phyloP scores from a whole-genome alignment of 2,329 filamentous ascomycete genomes.

The Pleoardoris graminearum region DNA sequence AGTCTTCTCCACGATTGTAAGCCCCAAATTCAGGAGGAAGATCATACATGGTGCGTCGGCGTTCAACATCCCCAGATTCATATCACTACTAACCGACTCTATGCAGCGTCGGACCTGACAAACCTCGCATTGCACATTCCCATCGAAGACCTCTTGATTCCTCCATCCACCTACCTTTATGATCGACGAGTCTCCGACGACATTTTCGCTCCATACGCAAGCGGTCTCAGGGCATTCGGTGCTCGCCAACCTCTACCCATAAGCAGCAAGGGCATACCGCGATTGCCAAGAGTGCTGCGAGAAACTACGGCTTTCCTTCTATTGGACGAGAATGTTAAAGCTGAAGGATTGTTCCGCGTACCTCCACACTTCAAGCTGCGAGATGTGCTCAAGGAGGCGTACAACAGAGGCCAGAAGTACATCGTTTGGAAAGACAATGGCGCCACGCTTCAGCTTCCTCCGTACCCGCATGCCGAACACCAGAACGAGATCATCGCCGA shows the following conservation, averaged over 20 bases:
- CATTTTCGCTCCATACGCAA: constrained; percentile 53
- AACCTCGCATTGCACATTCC: constrained; percentile 55
- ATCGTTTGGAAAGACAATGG: constrained; percentile 56
- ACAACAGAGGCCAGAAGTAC: constrained; percentile 59
- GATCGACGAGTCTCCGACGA: constrained; percentile 55
- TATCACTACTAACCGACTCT: constrained; percentile 21
- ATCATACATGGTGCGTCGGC: constrained; percentile 58
- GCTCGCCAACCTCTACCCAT: constrained; percentile 54
- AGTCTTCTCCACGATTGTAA: constrained; percentile 60
- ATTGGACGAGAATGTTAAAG: constrained; percentile 51
- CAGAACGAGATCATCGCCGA: constrained; percentile 51
- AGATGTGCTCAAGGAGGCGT: constrained; percentile 58
- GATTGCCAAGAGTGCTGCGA: constrained; percentile 56
- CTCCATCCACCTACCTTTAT: constrained; percentile 58
- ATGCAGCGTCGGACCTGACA: constrained; percentile 53
- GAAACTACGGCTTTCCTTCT: constrained; percentile 59
- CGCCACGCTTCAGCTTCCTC: constrained; percentile 36
- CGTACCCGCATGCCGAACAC: constrained; percentile 37
- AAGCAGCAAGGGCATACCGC: constrained; percentile 49
- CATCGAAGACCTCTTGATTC: constrained; percentile 58
- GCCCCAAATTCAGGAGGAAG: constrained; percentile 61
- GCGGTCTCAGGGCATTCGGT: constrained; percentile 52
- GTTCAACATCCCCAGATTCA: background rate
- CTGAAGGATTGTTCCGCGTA: constrained; percentile 59
- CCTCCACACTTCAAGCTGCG: constrained; percentile 55